Evolutionary conservation across 352 stramenopile species (phyloP).

Genomic region (Pythium pectinolyticum): DNA sequence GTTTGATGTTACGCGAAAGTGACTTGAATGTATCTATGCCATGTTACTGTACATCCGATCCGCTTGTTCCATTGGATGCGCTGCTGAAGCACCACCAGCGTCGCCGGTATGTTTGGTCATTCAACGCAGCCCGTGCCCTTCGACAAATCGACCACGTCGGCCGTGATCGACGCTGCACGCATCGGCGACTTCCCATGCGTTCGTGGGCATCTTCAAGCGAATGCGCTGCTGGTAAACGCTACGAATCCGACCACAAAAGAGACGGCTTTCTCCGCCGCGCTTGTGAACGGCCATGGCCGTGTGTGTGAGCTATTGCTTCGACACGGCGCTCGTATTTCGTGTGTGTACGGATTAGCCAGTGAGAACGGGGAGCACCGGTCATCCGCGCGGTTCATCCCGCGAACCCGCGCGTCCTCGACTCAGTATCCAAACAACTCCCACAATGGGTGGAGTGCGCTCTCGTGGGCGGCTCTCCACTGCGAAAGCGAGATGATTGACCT

Average conservation of each 20-base stretch:
- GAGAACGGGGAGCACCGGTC: background rate
- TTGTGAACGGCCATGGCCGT: background rate
- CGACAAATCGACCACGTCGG: too few relatives aligned
- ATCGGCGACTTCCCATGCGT: background rate
- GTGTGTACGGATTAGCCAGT: background rate
- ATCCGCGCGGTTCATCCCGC: background rate
- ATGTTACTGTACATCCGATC: too few relatives aligned
- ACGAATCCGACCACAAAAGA: background rate
- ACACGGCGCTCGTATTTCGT: background rate
- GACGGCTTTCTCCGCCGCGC: background rate
- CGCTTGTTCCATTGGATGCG: too few relatives aligned
- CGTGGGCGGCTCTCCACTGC: background rate
- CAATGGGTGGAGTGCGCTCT: background rate
- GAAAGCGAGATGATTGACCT: background rate
- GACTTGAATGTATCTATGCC: too few relatives aligned
- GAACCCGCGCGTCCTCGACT: background rate
- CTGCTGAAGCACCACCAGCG: too few relatives aligned
- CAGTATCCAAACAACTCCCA: too few relatives aligned
- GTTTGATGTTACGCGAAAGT: too few relatives aligned
- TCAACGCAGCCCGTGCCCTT: too few relatives aligned
- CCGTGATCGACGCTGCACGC: background rate
- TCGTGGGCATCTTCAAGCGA: background rate
- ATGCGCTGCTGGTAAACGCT: background rate
- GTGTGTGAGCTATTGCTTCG: background rate
- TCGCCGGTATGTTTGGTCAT: background rate